Evolutionary conservation across 352 stramenopile species (phyloP).

Genomic region (Plasmopara halstedii): DNA sequence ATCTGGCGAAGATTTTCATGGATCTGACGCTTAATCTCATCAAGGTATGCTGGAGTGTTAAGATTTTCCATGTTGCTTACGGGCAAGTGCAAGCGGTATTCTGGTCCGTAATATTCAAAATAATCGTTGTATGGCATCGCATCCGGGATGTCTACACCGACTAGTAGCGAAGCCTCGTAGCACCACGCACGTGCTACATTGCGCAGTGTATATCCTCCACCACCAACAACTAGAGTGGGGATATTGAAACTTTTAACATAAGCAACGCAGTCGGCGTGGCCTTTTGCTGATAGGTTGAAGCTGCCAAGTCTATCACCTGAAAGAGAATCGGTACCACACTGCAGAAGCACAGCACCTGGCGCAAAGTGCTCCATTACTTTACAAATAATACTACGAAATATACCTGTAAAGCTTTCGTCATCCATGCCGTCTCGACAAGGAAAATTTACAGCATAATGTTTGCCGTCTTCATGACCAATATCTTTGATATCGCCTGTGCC

Average conservation of each 20-base stretch:
- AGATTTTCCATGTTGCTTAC: constrained; percentile 96
- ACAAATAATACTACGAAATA: constrained; percentile 89
- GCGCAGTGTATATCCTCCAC: constrained; percentile 96
- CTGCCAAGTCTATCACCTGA: constrained; percentile 96
- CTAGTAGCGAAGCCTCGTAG: constrained; percentile 95
- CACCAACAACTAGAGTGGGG: constrained; percentile 94
- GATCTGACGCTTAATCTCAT: constrained; percentile 84
- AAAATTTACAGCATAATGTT: constrained; percentile 99
- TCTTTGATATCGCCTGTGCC: constrained; percentile 90
- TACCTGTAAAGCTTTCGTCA: constrained; percentile 91
- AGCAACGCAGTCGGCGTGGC: constrained; percentile 94
- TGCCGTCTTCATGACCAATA: constrained; percentile 85
- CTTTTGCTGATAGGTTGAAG: constrained; percentile 98
- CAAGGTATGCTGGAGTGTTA: constrained; percentile 91
- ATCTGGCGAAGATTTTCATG: constrained; percentile 94
- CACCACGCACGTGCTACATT: constrained; percentile 93
- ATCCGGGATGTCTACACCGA: constrained; percentile 88
- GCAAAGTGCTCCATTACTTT: constrained; percentile 97
- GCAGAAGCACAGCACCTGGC: constrained; percentile 95
- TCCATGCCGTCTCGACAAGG: constrained; percentile 98
- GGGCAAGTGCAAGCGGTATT: constrained; percentile 97
- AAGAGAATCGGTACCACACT: constrained; percentile 98
- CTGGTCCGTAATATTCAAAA: constrained; percentile 98
- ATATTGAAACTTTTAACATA: constrained; percentile 97
- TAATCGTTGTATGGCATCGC: constrained; percentile 99